Evolutionary conservation across 148 eudicot species (phyloP).

Genomic region (Mesembryanthemum crystallinum): DNA sequence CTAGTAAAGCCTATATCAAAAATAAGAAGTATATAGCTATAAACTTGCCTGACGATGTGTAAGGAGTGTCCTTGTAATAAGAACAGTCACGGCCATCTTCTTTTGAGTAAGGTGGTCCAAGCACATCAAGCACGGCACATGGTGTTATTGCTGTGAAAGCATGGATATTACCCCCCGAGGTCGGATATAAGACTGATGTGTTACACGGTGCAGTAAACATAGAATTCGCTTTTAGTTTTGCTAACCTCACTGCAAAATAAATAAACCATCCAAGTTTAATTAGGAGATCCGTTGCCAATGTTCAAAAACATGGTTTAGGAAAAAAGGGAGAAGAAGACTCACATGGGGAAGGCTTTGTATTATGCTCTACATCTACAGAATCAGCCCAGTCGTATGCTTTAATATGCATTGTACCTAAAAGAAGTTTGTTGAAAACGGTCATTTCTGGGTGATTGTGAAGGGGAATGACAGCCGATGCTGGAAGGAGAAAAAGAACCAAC

Average conservation of each 20-base stretch:
- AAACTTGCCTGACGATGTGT: conserved; percentile 42
- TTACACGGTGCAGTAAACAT: conserved; percentile 63
- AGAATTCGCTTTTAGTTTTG: conserved; percentile 45
- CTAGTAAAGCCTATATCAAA: not conserved
- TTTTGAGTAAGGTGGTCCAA: conserved; percentile 87
- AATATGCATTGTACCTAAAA: conserved; percentile 68
- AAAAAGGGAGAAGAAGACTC: conserved; percentile 23
- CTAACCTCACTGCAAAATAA: conserved; percentile 61
- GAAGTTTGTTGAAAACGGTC: conserved; percentile 90
- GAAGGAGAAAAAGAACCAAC: conserved; percentile 74
- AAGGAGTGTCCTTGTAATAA: conserved; percentile 51
- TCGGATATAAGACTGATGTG: conserved; percentile 76
- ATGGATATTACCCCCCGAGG: conserved; percentile 88
- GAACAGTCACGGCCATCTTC: conserved; percentile 78
- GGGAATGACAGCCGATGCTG: conserved; percentile 67
- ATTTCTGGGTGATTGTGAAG: conserved; percentile 92
- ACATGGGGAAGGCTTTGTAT: conserved; percentile 36
- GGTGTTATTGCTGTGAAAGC: conserved; percentile 76
- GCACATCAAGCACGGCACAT: conserved; percentile 77
- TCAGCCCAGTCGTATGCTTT: conserved; percentile 84
- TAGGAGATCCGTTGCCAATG: not conserved
- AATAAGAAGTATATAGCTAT: not conserved
- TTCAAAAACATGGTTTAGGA: not conserved
- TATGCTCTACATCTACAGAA: conserved; percentile 19
- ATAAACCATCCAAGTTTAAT: conserved; percentile 17